These are phyloP conservation scores for Zymoseptoria passerinii DNA, from an alignment of 2,329 filamentous ascomycete species.

Conservation along the genomic window DNA sequence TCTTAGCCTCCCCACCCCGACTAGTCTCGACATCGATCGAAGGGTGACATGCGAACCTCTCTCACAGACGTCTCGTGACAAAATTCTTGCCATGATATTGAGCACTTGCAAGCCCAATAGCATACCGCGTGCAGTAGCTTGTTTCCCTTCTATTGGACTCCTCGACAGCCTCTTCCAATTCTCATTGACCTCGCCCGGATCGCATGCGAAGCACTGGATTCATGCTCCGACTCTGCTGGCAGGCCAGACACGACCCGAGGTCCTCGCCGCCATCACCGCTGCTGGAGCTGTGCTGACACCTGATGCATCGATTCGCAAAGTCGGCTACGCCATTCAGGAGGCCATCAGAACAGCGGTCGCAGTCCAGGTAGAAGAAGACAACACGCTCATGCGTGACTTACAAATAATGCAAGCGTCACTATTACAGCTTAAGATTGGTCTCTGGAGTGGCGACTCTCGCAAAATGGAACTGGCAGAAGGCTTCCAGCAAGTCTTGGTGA, in stretches of 20 bases:
- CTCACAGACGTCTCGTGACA: constrained; percentile 43
- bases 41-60: constrained; percentile 36
- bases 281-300: constrained; percentile 54
- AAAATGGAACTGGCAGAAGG: constrained; percentile 54
- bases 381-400: constrained; percentile 44
- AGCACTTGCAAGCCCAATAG: constrained; percentile 47
- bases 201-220: constrained; percentile 52
- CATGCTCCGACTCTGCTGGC: constrained; percentile 54
- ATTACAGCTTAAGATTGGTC: constrained; percentile 44
- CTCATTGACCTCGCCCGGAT: constrained; percentile 49
- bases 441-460: constrained; percentile 52
- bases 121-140: constrained; percentile 46
- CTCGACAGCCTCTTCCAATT: constrained; percentile 55
- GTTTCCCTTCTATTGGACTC: constrained; percentile 54
- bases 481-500: constrained; percentile 47
- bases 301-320: constrained; percentile 50
- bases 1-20: constrained; percentile 33
- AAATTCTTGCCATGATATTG: constrained; percentile 56
- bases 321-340: constrained; percentile 48
- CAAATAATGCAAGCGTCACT: constrained; percentile 45
- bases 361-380: constrained; percentile 42
- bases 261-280: constrained; percentile 52
- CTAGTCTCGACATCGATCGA: constrained; percentile 32
- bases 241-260: constrained; percentile 49
- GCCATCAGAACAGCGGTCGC: constrained; percentile 35